Conservation (phyloP, 2,329 filamentous ascomycete genomes). For the Capronia americana region DNA sequence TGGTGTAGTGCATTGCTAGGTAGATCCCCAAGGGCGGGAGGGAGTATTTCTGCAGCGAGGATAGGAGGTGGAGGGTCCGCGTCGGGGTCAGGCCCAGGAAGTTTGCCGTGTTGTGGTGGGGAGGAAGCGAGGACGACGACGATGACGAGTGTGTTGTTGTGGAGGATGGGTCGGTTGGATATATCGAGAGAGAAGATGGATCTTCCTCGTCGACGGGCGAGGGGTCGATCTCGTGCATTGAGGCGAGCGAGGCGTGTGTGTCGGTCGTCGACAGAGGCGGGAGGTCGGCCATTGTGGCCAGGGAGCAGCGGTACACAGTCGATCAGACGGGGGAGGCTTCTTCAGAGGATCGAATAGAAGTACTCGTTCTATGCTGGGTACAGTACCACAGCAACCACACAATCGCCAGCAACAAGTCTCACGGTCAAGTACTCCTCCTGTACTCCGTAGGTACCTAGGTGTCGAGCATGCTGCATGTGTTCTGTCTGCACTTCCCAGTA, state of each 20-base stretch:
- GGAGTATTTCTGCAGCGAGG: constrained; percentile 83
- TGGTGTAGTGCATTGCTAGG: constrained; percentile 76
- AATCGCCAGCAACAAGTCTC: background rate
- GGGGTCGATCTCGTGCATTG: constrained; percentile 80
- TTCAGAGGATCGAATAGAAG: background rate
- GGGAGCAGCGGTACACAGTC: background rate
- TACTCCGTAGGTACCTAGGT: no score
- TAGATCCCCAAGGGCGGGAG: constrained; percentile 84
- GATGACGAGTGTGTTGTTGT: constrained; percentile 29
- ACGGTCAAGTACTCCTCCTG: no score
- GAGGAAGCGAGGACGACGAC: constrained; percentile 32
- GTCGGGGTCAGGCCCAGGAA: constrained; percentile 47
- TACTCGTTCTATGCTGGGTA: background rate
- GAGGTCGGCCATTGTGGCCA: constrained; percentile 26
- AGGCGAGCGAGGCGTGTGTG: constrained; percentile 56
- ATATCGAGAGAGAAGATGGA: constrained; percentile 46
- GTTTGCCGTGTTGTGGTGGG: constrained; percentile 42
- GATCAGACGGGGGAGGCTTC: background rate
- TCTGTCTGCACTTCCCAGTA: background rate
- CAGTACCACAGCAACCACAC: background rate
- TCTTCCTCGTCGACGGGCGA: constrained; percentile 71
- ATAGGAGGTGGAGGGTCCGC: constrained; percentile 50
- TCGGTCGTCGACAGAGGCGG: constrained; percentile 30
- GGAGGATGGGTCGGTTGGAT: constrained; percentile 55
- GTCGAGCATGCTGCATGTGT: no score